Evolutionary conservation across 2,329 filamentous ascomycete genomes (phyloP), one percentile per base, ranked within the genome.

Genomic region (Neoarthrinium moseri): DNA sequence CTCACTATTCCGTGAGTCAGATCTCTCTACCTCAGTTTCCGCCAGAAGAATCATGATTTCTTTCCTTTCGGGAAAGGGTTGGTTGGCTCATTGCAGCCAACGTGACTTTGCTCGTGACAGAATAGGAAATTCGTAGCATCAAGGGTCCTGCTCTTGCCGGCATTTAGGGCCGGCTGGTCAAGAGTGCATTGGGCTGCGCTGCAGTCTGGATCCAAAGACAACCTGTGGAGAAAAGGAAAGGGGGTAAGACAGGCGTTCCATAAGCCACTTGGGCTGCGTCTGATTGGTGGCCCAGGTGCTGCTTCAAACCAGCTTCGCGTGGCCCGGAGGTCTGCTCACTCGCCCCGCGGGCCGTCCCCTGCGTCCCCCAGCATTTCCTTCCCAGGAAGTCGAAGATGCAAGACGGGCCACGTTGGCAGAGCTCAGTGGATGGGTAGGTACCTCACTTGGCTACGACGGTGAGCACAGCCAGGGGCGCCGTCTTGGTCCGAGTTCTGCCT

Each of bases 261-360:
- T n/a, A 21, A 34, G 39, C 23, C 27, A 21, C 23, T 32, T 43
- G 39, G 39, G 29, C 32, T 20, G 39, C 39, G n/a, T 32, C 11
- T 43, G 39, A 43, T 43, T 43, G 39, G 39, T 17, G 13, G 20
- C n/a, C n/a, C n/a, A n/a, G n/a, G n/a, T n/a, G n/a, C n/a, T 30
- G 26, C 39, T 33, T 32, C 13, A 32, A 29, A 21, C 17, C 39
- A 15, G 23, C 23, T 12, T 34, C 27, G 39, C 39, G 39, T 43
- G 26, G 23, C 29, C 39, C 26, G 18, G 29, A 33, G 13, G 32
- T 11, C 18, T 29, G 26, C 39, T 43, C 18, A 33, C 15, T 20
- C 33, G 15, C 20, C 39, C 27, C 39, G 27, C 29, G 27, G 39
- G 15, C 39, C 39, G 26, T 21, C 39, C 26, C 29, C 39, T 24